A percentile compares a stretch with the other conserved stretches of the same genome.
Evolutionary conservation across 202 grass and related monocot species (phyloP).

Genomic region (Panicum hallii): DNA sequence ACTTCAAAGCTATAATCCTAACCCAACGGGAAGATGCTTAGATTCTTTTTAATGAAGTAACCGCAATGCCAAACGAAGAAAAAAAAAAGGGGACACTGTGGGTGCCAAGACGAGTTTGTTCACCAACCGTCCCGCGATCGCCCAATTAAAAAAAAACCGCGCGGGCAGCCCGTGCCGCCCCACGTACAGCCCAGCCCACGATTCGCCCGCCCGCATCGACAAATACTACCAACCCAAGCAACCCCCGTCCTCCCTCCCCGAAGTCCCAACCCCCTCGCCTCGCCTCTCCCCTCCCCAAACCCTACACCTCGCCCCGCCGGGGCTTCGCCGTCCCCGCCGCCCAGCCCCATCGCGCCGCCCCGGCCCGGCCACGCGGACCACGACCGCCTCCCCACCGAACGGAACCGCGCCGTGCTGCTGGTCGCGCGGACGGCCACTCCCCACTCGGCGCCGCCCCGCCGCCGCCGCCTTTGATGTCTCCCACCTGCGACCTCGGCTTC

Average conservation of each 20-base stretch:
- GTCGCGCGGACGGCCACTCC: conserved; percentile 34
- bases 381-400: neutral
- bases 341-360: neutral
- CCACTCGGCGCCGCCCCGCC: conserved; percentile 15
- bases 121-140: neutral
- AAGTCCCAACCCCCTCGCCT: neutral
- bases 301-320: conserved; percentile 39
- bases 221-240: conserved; percentile 28
- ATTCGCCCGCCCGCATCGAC: neutral
- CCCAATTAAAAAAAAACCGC: neutral
- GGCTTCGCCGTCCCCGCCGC: conserved; percentile 7
- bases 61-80: too few relatives aligned
- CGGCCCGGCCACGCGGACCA: neutral
- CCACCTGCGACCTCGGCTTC: conserved; percentile 43
- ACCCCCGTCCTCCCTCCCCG: conserved; percentile 2
- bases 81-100: too few relatives aligned
- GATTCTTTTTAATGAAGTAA: neutral
- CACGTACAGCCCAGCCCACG: conserved; percentile 30
- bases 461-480: conserved; percentile 61
- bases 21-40: too few relatives aligned
- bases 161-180: conserved; percentile 2
- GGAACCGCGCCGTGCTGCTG: neutral
- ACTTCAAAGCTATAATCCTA: too few relatives aligned
- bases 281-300: conserved; percentile 53
- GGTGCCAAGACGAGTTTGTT: neutral